Base-by-base conservation (phyloP, 192 early-diverging fungal species). In the Pilobolus umbonatus region DNA sequence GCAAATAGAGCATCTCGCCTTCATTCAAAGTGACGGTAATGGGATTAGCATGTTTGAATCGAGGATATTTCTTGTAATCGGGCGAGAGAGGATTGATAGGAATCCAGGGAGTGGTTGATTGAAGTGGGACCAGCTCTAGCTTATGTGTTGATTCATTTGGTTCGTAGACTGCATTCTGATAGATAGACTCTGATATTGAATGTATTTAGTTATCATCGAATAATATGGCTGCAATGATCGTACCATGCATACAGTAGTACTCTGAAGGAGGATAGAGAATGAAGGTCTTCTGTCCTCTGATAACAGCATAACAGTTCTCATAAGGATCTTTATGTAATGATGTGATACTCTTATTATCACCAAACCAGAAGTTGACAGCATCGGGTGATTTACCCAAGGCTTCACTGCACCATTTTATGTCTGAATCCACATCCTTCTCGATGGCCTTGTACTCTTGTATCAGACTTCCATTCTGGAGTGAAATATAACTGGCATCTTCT, bases 331-430 rank as follows among this genome's bases (percentile, higher is more conserved):
- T 79, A 28, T 79, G 77, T n/a, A 79, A 44, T 0, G 71, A 74
- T 0, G 77, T 79, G 0, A 55, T 62, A 17, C 77, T 79, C 19
- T 58, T 32, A 25, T 68, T 64, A 34, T 75, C 69, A 4, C 77
- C 77, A 52, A 74, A 79, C 77, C 77, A 79, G 49, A 79, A 79
- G 52, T 79, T 79, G 42, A 79, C 66, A 8, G 77, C 77, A 30
- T 79, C 77, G 0, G 77, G 77, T 9, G 45, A 17, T 31, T 55
- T 57, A 25, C 68, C 71, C 14, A 79, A 35, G 0, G 77, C 77
- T 51, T 79, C 72, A 28, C 53, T 66, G 19, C 66, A 70, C 57
- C 75, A 79, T 0, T 55, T 39, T 17, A 79, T 76, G 12, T 73
- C 65, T 12, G 50, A n/a, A 14, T 67, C 66, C 2, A 79, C 60